phyloP scores from a whole-genome alignment of 345 rosid species.

The Moricandia arvensis region DNA sequence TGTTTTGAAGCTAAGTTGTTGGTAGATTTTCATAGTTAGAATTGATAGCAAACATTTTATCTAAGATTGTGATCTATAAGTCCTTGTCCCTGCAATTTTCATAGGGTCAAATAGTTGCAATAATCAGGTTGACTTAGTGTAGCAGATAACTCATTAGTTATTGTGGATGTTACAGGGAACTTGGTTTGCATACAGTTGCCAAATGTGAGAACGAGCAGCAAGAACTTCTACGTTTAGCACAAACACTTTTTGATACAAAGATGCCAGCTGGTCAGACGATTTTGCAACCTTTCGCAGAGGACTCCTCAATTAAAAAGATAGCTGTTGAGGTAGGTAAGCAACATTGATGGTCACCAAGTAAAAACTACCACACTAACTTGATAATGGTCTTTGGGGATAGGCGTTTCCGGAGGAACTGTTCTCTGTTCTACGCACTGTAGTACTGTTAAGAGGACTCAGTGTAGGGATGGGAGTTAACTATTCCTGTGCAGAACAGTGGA shows the following conservation, averaged over 20 bases:
- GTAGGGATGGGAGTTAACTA: constrained; percentile 87
- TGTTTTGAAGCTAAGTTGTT: background rate
- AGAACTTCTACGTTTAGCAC: constrained; percentile 75
- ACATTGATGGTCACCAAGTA: background rate
- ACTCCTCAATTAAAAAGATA: constrained; percentile 73
- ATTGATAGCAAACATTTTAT: background rate
- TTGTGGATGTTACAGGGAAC: constrained; percentile 54
- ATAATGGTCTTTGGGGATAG: constrained; percentile 36
- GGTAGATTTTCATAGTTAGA: too few species aligned
- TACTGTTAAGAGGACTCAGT: constrained; percentile 85
- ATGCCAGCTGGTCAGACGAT: constrained; percentile 75
- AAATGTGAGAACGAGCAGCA: constrained; percentile 59
- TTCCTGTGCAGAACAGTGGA: constrained; percentile 86
- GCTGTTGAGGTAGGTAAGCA: constrained; percentile 56
- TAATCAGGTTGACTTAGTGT: background rate
- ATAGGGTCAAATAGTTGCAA: background rate
- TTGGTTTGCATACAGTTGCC: constrained; percentile 68
- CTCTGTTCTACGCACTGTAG: constrained; percentile 83
- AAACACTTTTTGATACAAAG: constrained; percentile 84
- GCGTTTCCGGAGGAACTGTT: constrained; percentile 90
- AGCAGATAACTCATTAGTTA: background rate
- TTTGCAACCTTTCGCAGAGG: constrained; percentile 87
- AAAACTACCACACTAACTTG: constrained; percentile 4
- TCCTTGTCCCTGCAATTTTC: background rate
- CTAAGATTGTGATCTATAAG: background rate